Conservation (phyloP, 345 rosid genomes). For the Odontarrhena argentea region DNA sequence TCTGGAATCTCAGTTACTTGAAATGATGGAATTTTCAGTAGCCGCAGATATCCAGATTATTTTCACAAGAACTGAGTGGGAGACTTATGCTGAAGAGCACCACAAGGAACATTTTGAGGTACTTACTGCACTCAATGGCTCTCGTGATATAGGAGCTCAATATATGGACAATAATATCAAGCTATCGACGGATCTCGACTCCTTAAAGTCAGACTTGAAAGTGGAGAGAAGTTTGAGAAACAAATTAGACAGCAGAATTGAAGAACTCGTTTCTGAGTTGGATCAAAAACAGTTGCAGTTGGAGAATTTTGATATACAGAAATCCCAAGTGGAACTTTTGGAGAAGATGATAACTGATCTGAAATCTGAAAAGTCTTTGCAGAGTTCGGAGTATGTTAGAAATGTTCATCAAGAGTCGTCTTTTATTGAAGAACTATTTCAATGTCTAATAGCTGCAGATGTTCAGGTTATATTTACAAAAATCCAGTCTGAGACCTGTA, state of each 20-base stretch:
- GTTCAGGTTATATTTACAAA: conserved; percentile 50
- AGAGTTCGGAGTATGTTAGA: conserved; percentile 24
- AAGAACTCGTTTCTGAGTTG: conserved; percentile 57
- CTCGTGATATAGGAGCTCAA: conserved; percentile 53
- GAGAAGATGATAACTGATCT: conserved; percentile 59
- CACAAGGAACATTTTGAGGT: conserved; percentile 56
- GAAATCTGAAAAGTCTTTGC: conserved; percentile 58
- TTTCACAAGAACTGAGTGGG: conserved; percentile 61
- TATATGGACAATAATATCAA: conserved; percentile 55
- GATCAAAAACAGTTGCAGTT: conserved; percentile 54
- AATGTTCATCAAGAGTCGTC: conserved; percentile 33
- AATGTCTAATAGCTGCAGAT: conserved; percentile 58
- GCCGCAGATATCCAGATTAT: conserved; percentile 61
- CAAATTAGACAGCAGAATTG: conserved; percentile 48
- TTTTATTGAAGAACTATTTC: conserved; percentile 47
- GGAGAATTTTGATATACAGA: conserved; percentile 50
- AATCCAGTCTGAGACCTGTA: conserved; percentile 53
- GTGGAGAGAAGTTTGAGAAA: conserved; percentile 35
- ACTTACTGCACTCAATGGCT: conserved; percentile 49
- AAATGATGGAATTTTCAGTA: conserved; percentile 57
- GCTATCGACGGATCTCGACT: conserved; percentile 50
- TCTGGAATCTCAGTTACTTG: conserved; percentile 66
- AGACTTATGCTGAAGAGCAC: conserved; percentile 52
- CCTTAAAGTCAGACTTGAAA: conserved; percentile 51
- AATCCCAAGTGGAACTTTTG: conserved; percentile 55